Evolutionary conservation across 176 grass and related monocot genomes (phyloP), one percentile per base, ranked within the genome.

Genomic region (Paspalum notatum): DNA sequence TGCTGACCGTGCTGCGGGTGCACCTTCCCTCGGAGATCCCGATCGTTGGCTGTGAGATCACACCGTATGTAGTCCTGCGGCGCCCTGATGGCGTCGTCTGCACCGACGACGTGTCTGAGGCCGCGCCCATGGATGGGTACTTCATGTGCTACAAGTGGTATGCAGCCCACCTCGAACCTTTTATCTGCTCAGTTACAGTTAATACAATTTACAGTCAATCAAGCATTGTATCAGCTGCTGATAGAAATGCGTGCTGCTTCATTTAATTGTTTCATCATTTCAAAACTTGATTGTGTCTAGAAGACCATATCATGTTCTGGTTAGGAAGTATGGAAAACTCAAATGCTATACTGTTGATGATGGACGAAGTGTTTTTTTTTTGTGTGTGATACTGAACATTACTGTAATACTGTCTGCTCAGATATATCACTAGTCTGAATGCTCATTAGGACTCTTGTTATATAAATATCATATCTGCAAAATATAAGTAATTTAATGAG

Each of bases 21-120:
- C 94, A 97, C 82, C 86, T 97, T 42, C 90, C 94, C 22, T 93
- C 94, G 82, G 94, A 97, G 84, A 97, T 97, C 94, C 94, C 94
- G 37, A 88, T 97, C 49, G 88, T 93, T 1, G 94, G 94, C 56
- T 97, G 94, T 32, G 94, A 97, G 94, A 97, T 97, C 83, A 91
- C 94, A 46, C 94, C 94, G 17, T 97, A 97, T 8, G 91, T 97
- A 57, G 85, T 93, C 16, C 73, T 93, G 27, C 88, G 81, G 44
- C 86, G 84, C 9, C 73, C 91, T 3, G 88, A 89, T n/a, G 83
- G 83, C 41, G 79, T 71, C 65, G n/a, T 88, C 54, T 69, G 76
- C 15, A 87, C 80, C 7, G 94, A 97, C 14, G 94, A 97, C 64
- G 77, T 90, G 32, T 55, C 77, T 4, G 94, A 97, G 58, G 70